Base-by-base conservation (phyloP, 441 rosid genomes). In the Gossypium lobatum region DNA sequence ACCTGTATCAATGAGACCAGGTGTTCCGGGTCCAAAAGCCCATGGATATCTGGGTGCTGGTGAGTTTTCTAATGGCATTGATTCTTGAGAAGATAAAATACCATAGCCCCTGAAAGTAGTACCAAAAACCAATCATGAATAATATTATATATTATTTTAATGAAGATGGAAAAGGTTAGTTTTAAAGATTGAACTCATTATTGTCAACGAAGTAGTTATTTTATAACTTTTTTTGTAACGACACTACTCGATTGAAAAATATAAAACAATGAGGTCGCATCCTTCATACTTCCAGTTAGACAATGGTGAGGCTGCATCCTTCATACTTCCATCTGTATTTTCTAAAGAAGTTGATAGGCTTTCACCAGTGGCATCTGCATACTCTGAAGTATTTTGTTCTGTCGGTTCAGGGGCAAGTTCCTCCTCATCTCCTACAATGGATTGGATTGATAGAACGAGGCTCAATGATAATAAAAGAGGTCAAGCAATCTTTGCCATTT, bases 401-500 rank as follows among this genome's bases (percentile, higher is more conserved):
- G 28, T 26, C 21, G 53, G 28, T 2, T 53, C 71, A 4, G n/a
- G 18, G 0, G 63, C 13, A 17, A 39, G 8, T 31, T 20, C 4
- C 3, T 20, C 20, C 26, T 20, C 64, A 0, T 64, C 76, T 18
- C 64, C 78, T 1, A 16, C 20, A 4, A 20, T 73, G 1, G 39
- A 21, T 0, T 28, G 65, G 57, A 64, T 11, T 4, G 82, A 69
- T 5, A 72, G 53, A 64, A 72, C 20, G 21, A 75, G 60, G 6
- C 61, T 42, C 45, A 80, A 57, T 3, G 73, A 72, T 10, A 79
- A 18, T 0, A 69, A 63, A 45, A 78, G 21, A 20, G 42, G 5
- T 17, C 59, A 34, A 21, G 34, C 54, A n/a, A 21, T 3, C 70
- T 74, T 80, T 45, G 64, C 82, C 84, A 83, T 83, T 20, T 67